A percentile compares a stretch with the other conserved stretches of the same genome.
Evolutionary conservation across 768 basidiomycete species (phyloP).

Genomic region (Leccinum uliginosum): DNA sequence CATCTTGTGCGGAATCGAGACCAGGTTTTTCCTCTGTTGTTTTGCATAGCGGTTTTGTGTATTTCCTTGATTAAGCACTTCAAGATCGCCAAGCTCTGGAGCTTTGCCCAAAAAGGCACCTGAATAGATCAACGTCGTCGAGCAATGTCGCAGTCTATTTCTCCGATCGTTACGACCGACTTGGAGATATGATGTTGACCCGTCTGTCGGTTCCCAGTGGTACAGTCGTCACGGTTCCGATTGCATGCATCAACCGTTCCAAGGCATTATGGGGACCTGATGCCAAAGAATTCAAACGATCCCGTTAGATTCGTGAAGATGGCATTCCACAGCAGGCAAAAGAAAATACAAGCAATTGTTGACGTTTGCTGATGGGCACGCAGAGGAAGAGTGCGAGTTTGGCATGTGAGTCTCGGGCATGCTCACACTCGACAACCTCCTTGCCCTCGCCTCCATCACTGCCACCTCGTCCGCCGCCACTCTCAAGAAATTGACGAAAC

Average conservation of each 20-base stretch:
- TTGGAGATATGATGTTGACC: too few species aligned
- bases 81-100: too few species aligned
- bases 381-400: too few species aligned
- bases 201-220: slow-evolving; percentile 46
- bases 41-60: slow-evolving; percentile 20
- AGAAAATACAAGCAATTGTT: slow-evolving; percentile 24
- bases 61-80: slow-evolving; percentile 14
- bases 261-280: slow-evolving; percentile 57
- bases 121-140: too few species aligned
- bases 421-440: too few species aligned
- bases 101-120: too few species aligned
- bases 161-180: too few species aligned
- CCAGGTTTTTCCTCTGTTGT: slow-evolving; percentile 16
- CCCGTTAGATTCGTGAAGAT: slow-evolving; percentile 50
- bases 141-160: too few species aligned
- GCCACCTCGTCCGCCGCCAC: too few species aligned
- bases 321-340: slow-evolving; percentile 31
- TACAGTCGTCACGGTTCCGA: slow-evolving; percentile 41
- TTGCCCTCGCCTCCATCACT: too few species aligned
- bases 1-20: slow-evolving; percentile 5
- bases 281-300: slow-evolving; percentile 54
- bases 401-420: too few species aligned
- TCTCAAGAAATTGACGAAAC: too few species aligned
- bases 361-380: slow-evolving; percentile 29
- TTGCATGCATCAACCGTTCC: slow-evolving; percentile 46